Conservation (phyloP, 116 monocot genomes). For the Cymodocea nodosa region DNA sequence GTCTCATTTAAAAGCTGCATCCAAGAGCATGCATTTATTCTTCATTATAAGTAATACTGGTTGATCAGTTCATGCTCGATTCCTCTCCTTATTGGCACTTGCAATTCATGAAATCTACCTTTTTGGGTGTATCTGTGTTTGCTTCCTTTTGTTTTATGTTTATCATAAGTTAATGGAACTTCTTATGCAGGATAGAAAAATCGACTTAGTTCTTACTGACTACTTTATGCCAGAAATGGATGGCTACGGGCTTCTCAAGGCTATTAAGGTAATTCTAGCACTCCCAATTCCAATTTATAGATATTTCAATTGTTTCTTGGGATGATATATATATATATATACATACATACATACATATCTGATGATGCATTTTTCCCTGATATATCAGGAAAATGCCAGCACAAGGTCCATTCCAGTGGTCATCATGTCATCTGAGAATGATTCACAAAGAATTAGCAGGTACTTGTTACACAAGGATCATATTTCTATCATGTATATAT, state of each 20-base stretch:
- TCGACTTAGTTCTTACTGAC: conserved; percentile 86
- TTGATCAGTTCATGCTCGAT: too few relatives aligned
- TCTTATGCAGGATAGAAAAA: conserved; percentile 38
- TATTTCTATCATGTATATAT: neutral
- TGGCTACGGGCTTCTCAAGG: conserved; percentile 74
- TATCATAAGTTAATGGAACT: neutral
- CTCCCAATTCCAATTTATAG: neutral
- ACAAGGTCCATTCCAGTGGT: conserved; percentile 52
- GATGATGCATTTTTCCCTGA: neutral
- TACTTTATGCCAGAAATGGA: conserved; percentile 91
- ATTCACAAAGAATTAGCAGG: conserved; percentile 80
- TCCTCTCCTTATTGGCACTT: too few relatives aligned
- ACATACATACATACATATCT: too few relatives aligned
- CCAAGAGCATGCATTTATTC: too few relatives aligned
- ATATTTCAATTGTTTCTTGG: neutral
- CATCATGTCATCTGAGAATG: conserved; percentile 85
- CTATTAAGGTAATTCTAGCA: conserved; percentile 39
- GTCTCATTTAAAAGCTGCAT: too few relatives aligned
- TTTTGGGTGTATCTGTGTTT: too few relatives aligned
- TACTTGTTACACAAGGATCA: conserved; percentile 1
- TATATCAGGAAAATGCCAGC: conserved; percentile 1
- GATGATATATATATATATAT: too few relatives aligned
- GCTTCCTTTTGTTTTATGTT: neutral
- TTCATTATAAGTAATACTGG: too few relatives aligned
- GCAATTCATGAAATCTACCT: too few relatives aligned